A percentile compares a stretch with the other conserved stretches of the same genome.
These are phyloP conservation scores for Monascus ruber DNA, from an alignment of 2,329 filamentous ascomycete species.

Conservation along the genomic window DNA sequence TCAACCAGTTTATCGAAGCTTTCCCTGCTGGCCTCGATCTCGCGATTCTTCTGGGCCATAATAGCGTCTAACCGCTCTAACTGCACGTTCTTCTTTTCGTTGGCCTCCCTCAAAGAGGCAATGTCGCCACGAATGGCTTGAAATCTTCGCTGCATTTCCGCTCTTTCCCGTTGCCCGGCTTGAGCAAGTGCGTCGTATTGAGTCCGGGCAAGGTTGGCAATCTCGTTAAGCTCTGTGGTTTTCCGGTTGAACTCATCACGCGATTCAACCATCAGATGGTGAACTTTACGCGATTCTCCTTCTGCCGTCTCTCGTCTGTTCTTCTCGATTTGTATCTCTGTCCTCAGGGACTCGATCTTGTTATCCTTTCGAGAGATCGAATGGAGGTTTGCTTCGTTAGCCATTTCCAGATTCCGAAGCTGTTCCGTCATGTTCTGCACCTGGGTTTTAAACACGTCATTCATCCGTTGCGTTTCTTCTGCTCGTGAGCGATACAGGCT, in stretches of 20 bases:
- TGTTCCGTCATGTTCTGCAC: conserved; percentile 35
- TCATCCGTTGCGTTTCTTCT: conserved; percentile 37
- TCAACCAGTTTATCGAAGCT: conserved; percentile 28
- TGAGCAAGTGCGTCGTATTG: conserved; percentile 35
- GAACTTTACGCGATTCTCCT: conserved; percentile 23
- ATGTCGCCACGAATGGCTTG: conserved; percentile 27
- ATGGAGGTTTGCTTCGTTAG: conserved; percentile 35
- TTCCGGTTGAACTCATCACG: conserved; percentile 30
- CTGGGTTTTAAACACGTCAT: conserved; percentile 35
- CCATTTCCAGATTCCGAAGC: conserved; percentile 34
- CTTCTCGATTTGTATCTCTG: conserved; percentile 32
- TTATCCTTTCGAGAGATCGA: conserved; percentile 37
- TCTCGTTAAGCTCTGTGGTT: conserved; percentile 27
- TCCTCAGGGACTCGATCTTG: conserved; percentile 36
- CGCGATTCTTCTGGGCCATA: conserved; percentile 35
- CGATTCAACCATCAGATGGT: conserved; percentile 28
- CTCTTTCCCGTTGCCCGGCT: conserved; percentile 29
- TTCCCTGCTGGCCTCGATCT: conserved; percentile 29
- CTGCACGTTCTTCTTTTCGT: conserved; percentile 25
- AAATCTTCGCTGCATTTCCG: conserved; percentile 28
- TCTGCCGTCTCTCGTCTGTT: conserved; percentile 31
- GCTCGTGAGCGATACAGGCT: conserved; percentile 33
- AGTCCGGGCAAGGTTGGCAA: conserved; percentile 25
- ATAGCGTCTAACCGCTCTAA: conserved; percentile 33
- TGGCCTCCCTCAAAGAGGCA: conserved; percentile 20